phyloP scores from a whole-genome alignment of 208 protist genomes.

The Leishmania guyanensis region DNA sequence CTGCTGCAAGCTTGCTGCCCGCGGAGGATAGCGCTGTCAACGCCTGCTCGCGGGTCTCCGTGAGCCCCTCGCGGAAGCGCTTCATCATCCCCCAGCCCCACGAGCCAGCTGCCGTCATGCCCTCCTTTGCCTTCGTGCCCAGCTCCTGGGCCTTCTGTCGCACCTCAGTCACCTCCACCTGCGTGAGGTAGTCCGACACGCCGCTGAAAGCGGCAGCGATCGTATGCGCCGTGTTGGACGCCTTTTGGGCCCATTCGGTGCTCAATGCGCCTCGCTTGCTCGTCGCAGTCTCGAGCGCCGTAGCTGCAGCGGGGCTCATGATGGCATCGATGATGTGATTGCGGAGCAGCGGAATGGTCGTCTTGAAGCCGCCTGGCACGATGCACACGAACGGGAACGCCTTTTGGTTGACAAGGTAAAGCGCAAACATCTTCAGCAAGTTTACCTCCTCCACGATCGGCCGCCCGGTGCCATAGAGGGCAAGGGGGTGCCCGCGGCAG shows the following conservation, averaged over 20 bases:
- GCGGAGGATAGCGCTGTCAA: conserved; percentile 11
- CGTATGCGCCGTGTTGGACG: conserved; percentile 16
- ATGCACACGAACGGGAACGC: conserved; percentile 82
- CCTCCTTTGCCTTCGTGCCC: conserved; percentile 48
- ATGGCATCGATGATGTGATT: conserved; percentile 37
- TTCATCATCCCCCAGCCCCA: conserved; percentile 75
- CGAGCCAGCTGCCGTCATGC: conserved; percentile 45
- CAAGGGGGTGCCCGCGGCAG: conserved; percentile 63
- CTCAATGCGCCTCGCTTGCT: not conserved
- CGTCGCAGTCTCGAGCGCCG: not conserved
- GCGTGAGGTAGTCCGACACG: conserved; percentile 25
- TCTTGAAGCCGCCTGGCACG: conserved; percentile 70
- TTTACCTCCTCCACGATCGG: conserved; percentile 86
- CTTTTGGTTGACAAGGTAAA: conserved; percentile 71
- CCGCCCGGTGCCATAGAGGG: conserved; percentile 37
- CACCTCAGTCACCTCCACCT: conserved; percentile 41
- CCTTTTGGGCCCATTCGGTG: conserved; percentile 21
- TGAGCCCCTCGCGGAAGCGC: conserved; percentile 50
- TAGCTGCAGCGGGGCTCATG: conserved; percentile 21
- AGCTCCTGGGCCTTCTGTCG: conserved; percentile 55
- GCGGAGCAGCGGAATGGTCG: conserved; percentile 71
- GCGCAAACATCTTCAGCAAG: conserved; percentile 80
- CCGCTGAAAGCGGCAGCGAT: conserved; percentile 33
- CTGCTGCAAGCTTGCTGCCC: not conserved
- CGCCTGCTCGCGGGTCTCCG: conserved; percentile 31